phyloP scores from a whole-genome alignment of 2,329 filamentous ascomycete genomes.

The Cladosporium sp. region DNA sequence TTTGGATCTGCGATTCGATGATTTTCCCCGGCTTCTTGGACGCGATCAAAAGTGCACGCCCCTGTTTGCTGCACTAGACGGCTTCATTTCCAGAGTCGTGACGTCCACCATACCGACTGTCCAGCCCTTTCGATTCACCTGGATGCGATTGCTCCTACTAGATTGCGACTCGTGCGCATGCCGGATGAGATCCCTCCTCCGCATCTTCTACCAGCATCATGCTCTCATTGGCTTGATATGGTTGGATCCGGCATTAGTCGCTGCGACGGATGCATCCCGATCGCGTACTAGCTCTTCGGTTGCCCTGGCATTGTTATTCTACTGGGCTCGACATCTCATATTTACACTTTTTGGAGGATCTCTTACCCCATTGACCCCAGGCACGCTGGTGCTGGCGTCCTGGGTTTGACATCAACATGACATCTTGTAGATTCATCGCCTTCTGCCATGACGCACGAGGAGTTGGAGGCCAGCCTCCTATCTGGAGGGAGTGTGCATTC shows the following conservation, averaged over 20 bases:
- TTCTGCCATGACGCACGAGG: conserved; percentile 12
- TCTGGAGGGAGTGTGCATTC: too few species aligned
- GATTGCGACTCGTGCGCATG: too few species aligned
- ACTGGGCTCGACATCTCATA: too few species aligned
- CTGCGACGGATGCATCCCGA: too few species aligned
- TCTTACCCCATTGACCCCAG: conserved; percentile 1
- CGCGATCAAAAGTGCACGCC: background rate
- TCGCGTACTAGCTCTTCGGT: too few species aligned
- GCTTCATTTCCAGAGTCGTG: conserved; percentile 2
- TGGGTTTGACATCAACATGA: conserved; percentile 15
- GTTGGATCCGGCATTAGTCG: too few species aligned
- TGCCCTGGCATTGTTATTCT: too few species aligned
- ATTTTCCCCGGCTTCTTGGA: conserved; percentile 7
- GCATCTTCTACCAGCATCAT: too few species aligned
- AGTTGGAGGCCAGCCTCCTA: too few species aligned
- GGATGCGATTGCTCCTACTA: too few species aligned
- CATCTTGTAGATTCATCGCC: background rate
- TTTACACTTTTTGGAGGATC: background rate
- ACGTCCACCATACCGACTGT: conserved; percentile 6
- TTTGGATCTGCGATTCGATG: conserved; percentile 1
- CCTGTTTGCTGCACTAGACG: conserved; percentile 1
- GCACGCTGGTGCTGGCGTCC: background rate
- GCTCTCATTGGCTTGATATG: too few species aligned
- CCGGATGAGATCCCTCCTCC: too few species aligned
- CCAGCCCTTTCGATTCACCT: background rate